phyloP scores from a whole-genome alignment of 179 eudicot species.

The Spinacia oleracea region DNA sequence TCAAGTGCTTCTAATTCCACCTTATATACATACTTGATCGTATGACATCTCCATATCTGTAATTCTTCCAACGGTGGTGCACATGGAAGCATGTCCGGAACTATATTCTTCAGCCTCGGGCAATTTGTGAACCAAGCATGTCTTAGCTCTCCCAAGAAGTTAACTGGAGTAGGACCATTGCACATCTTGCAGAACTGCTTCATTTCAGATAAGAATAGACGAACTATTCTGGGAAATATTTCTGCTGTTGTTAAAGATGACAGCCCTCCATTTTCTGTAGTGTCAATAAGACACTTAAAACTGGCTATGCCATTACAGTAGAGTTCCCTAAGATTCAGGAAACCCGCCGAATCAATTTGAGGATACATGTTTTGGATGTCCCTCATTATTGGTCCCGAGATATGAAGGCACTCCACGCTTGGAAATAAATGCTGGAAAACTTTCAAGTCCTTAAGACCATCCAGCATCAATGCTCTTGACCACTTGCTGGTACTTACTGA shows the following conservation, averaged over 20 bases:
- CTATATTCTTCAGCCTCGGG: not conserved
- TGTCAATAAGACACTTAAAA: not conserved
- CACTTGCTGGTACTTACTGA: not conserved
- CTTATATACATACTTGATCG: not conserved
- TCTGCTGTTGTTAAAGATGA: not conserved
- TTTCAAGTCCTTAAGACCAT: not conserved
- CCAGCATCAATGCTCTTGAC: not conserved
- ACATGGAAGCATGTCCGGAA: not conserved
- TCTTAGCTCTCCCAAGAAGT: not conserved
- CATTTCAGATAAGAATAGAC: not conserved
- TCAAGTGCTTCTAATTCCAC: not conserved
- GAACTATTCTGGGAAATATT: not conserved
- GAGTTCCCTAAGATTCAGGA: not conserved
- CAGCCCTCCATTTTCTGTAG: not conserved
- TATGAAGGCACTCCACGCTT: not conserved
- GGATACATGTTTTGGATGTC: not conserved
- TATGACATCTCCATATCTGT: not conserved
- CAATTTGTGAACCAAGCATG: not conserved
- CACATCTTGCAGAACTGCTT: not conserved
- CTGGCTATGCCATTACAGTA: not conserved
- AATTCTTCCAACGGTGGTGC: not conserved
- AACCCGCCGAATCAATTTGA: not conserved
- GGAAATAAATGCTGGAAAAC: not conserved
- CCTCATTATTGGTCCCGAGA: not conserved
- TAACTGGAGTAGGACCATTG: not conserved